Base-by-base conservation (phyloP, 768 basidiomycete species). In the Tylopilus balloui region DNA sequence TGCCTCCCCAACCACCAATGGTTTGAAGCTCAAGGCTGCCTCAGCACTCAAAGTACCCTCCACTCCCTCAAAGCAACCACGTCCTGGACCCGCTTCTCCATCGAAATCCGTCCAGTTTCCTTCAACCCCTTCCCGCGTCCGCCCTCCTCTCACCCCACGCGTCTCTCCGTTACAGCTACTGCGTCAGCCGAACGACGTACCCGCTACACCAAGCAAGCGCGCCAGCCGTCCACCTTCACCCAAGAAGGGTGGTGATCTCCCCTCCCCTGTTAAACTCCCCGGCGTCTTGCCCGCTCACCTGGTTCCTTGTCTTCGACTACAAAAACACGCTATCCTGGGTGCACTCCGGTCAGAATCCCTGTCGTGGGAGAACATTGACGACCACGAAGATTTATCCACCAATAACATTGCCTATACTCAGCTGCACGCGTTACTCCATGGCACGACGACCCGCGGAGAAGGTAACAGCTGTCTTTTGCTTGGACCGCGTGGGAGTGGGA, bases 391-490 rank as follows among this genome's bases (percentile, higher is more conserved):
- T 15, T 50, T 52, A 10, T 66, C 74, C 2, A 74, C 80, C 5
- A 84, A 88, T 58, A 64, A 55, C 2, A 59, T 70, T 15, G 83
- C 87, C 0, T 68, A 74, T 23, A 60, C 78, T 28, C 81, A 88
- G 48, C 64, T 97, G 12, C 60, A 68, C 1, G 76, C 80, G 40
- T 68, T 97, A 19, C 71, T 96, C 5, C 64, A 69, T 19, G 93
- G 92, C 11, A 91, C 90, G 1, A 75, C 88, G 5, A 70, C 70
- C 19, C 78, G 92, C 24, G 87, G 86, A 10, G 94, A 97, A 72
- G 93, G 94, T 3, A 97, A 97, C 54, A 95, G 92, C 50, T 96
- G 93, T 61, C 74, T 96, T 47, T 62, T 97, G 3, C 73, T 92
- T 37, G 94, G 94, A 17, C 85, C 91, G 2, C 75, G 84, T 51